Evolutionary conservation across 2,329 filamentous ascomycete species (phyloP), one percentile per base, ranked within the genome.

Genomic region (Lasiodiplodia sp.): DNA sequence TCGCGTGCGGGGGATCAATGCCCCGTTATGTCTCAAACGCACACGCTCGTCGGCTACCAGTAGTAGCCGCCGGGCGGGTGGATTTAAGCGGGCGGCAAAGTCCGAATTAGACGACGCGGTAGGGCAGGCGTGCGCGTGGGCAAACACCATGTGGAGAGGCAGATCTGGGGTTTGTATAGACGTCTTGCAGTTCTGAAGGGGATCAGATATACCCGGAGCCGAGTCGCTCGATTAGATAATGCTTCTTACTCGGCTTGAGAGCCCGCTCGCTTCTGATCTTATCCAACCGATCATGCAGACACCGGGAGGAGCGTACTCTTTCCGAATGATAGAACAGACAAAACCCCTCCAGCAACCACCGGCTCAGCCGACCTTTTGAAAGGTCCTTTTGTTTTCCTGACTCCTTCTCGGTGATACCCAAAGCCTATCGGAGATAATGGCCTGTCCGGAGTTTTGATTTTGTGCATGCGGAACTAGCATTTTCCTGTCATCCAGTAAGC

Each of bases 261-360:
- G 25, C 16, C 37, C 31, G 40, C 57, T 62, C 25, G 57, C 57
- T 49, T 57, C 56, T 2, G n/a, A 51, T 49, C 47, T 7, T 21
- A 64, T 64, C 60, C 60, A 64, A 64, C 60, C 60, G 60, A 64
- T 64, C 60, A 64, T 64, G 60, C 60, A 38, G 4, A 38, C 25
- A 4, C 60, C 60, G 60, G 60, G 47, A 64, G 31, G 60, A 64
- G 6, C 44, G 44, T 44, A n/a, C 28, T 5, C 60, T 64, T 51
- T 64, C 60, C 60, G 60, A 64, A 10, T 47, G 18, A 47, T 18
- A 4, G 21, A n/a, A 8, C 38, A 51, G n/a, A 63, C 25, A 47
- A 34, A 51, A 51, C n/a, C 16, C 18, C 18, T 34, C 60, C 25
- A n/a, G 21, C 44, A 21, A 34, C 44, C 28, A n/a, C 44, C 44